Percentiles rank a stretch among this genome's conserved stretches.
Conservation (phyloP, 129 eudicot species). For the Helianthus tuberosus region DNA sequence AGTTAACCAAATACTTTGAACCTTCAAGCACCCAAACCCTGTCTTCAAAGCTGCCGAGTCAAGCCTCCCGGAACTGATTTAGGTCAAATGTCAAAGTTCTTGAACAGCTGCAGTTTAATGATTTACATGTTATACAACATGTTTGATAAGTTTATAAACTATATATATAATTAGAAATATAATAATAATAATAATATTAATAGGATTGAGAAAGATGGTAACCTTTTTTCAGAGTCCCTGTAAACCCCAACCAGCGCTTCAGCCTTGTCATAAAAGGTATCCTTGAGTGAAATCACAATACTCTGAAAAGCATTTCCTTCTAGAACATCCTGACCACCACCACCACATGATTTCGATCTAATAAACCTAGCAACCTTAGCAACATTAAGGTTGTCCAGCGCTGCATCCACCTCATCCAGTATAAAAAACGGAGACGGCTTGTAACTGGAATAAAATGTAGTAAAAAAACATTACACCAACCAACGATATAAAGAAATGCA, state of each 20-base stretch:
- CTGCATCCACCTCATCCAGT: slow-evolving; percentile 99
- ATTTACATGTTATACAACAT: not conserved
- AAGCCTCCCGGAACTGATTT: slow-evolving; percentile 70
- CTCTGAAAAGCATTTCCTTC: slow-evolving; percentile 88
- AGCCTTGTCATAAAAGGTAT: slow-evolving; percentile 97
- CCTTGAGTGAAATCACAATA: slow-evolving; percentile 93
- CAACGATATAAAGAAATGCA: not conserved
- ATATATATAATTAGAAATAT: too few species aligned
- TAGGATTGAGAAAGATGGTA: slow-evolving; percentile 5
- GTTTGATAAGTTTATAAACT: not conserved
- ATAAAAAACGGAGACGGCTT: slow-evolving; percentile 96
- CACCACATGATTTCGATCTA: slow-evolving; percentile 85
- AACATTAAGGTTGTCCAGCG: slow-evolving; percentile 88
- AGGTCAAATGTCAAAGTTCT: slow-evolving; percentile 89
- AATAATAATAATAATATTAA: not conserved
- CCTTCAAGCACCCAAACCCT: slow-evolving; percentile 14
- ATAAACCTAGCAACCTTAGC: slow-evolving; percentile 92
- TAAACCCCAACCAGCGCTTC: slow-evolving; percentile 96
- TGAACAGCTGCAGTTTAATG: slow-evolving; percentile 65
- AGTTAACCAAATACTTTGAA: slow-evolving; percentile 1
- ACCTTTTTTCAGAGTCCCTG: slow-evolving; percentile 85
- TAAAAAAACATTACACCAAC: not conserved
- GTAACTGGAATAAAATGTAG: slow-evolving; percentile 48
- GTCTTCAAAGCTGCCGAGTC: slow-evolving; percentile 25
- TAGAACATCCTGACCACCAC: slow-evolving; percentile 46